These are phyloP conservation scores for Cerrena zonata DNA, from an alignment of 1,284 basidiomycete genomes.

Conservation along the genomic window DNA sequence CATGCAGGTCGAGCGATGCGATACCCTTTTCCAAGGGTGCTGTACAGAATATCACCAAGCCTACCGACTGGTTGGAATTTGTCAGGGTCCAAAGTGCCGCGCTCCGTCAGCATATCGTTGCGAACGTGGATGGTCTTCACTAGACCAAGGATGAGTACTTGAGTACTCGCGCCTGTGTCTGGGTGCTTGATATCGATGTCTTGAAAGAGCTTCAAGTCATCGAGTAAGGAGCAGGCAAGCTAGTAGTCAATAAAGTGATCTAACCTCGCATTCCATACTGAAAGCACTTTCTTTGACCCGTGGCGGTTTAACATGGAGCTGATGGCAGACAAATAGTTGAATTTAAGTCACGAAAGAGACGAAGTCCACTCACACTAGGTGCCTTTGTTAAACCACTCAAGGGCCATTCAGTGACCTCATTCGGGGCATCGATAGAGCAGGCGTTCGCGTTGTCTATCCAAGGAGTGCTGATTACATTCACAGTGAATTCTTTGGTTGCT, in stretches of 20 bases:
- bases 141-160: constrained; percentile 59
- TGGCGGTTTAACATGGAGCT: constrained; percentile 49
- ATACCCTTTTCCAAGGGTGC: constrained; percentile 47
- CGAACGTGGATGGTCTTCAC: constrained; percentile 61
- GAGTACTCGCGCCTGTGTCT: constrained; percentile 37
- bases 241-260: constrained; percentile 6
- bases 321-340: neutral
- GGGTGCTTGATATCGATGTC: constrained; percentile 49
- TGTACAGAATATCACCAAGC: constrained; percentile 62
- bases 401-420: constrained; percentile 62
- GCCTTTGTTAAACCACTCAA: constrained; percentile 62
- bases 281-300: constrained; percentile 69
- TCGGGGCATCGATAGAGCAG: constrained; percentile 60
- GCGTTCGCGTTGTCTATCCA: constrained; percentile 69
- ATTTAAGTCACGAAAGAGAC: neutral
- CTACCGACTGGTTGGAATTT: constrained; percentile 57
- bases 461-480: constrained; percentile 68
- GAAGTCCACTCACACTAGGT: constrained; percentile 52
- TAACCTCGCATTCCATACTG: constrained; percentile 67
- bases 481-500: constrained; percentile 61
- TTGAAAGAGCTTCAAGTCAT: constrained; percentile 41
- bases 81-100: constrained; percentile 51
- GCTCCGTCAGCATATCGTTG: constrained; percentile 41
- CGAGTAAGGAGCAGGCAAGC: neutral
- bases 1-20: constrained; percentile 54